Base-by-base conservation (phyloP, 306 rosid species). In the Prunus mume region DNA sequence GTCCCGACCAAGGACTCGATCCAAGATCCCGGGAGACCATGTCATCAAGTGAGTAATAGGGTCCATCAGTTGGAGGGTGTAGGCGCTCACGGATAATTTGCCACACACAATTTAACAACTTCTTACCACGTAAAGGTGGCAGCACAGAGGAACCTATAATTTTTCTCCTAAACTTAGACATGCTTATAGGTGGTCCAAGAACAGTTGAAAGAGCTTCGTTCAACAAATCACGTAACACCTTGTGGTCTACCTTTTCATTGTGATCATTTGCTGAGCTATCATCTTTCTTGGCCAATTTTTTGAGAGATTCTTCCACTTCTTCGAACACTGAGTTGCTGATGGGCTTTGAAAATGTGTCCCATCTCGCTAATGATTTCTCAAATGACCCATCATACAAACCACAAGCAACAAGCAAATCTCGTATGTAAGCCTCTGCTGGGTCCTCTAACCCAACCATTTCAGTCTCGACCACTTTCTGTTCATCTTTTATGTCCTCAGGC, bases 341-440 rank as follows among this genome's bases (percentile, higher is more conserved):
- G 60, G 93, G 96, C 83, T 88, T 91, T 9, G 86, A 81, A 34
- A 75, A 74, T 41, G 91, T 78, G 74, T 86, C 91, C 81, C 91
- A 88, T 88, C 87, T 86, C 25, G 82, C 74, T 46, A 90, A 80
- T 69, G 82, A 86, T 76, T 82, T 86, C 24, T 89, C 90, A 69
- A 92, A 83, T 63, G 96, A 96, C 74, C 93, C 98, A 71, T 83
- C 88, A 78, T 92, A 96, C 70, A 96, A 76, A 66, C 99, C 99
- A 78, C 98, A 92, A 76, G 87, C 93, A 76, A 93, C 85, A 51
- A 96, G 94, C 60, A 92, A 86, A 79, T 91, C 93, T 88, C 91
- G 88, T 78, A 93, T 78, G 90, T 88, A 92, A 69, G 89, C 89
- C 84, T 96, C 97, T 28, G 89, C 87, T 15, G 96, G 97, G 77